A percentile compares a stretch with the other conserved stretches of the same genome.
Evolutionary conservation across 495 filamentous ascomycete genomes (phyloP).

Genomic region (Aspergillus campestris): DNA sequence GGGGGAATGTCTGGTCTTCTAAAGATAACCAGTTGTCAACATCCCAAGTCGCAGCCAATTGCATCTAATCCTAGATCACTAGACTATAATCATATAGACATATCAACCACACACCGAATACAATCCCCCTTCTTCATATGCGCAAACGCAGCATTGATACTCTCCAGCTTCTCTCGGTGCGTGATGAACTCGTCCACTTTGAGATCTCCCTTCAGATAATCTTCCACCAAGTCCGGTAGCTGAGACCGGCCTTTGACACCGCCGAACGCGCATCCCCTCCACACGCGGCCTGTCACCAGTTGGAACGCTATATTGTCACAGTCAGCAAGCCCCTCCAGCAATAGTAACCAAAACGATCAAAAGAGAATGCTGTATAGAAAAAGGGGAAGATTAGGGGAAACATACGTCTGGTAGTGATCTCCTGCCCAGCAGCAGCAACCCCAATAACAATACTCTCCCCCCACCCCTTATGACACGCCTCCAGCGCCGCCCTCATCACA

Average conservation of each 20-base stretch:
- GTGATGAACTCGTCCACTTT: slow-evolving; percentile 99
- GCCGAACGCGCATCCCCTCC: slow-evolving; percentile 96
- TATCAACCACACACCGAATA: slow-evolving; percentile 71
- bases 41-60: too few species aligned
- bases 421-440: slow-evolving; percentile 93
- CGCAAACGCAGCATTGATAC: slow-evolving; percentile 85
- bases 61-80: too few species aligned
- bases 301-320: slow-evolving; percentile 69
- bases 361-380: too few species aligned
- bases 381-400: slow-evolving; percentile 13
- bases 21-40: too few species aligned
- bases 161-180: slow-evolving; percentile 69
- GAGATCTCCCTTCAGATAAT: slow-evolving; percentile 81
- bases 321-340: slow-evolving; percentile 2
- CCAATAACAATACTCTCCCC: slow-evolving; percentile 97
- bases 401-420: slow-evolving; percentile 93
- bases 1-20: too few species aligned
- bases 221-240: slow-evolving; percentile 77
- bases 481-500: slow-evolving; percentile 92
- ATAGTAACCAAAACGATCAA: too few species aligned
- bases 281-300: slow-evolving; percentile 92
- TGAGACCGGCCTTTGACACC: slow-evolving; percentile 96
- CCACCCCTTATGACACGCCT: slow-evolving; percentile 99
- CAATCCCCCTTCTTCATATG: slow-evolving; percentile 96
- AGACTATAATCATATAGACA: slow-evolving; percentile 3